Base-by-base conservation (phyloP, 2,329 filamentous ascomycete species). In the Diaporthe amygdali region DNA sequence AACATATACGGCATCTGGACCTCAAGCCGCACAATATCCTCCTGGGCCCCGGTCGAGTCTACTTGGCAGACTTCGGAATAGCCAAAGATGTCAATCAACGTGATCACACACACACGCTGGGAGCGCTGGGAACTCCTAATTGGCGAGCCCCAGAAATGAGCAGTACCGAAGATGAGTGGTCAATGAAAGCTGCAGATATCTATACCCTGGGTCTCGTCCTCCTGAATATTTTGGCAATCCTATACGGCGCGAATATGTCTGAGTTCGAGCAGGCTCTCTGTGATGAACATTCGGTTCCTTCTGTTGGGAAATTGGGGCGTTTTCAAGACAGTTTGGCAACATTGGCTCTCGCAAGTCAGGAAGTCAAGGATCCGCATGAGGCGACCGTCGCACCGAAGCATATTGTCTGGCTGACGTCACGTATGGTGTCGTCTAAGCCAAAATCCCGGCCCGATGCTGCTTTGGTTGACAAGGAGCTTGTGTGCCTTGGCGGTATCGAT, bases 11-110 rank as follows among this genome's bases (percentile, higher is more conserved):
- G 27, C 84, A 87, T 73, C 80, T 84, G 5, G 84, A 87, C 67
- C 81, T 87, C 44, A 86, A 87, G 71, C 85, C 85, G 2, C 81
- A 81, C 44, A 86, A 87, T 66, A 85, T 86, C 64, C 79, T 87
- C 2, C 77, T 86, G 9, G 83, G 81, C 69, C 79, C 84, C 1
- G 81, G 82, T 7, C 79, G 82, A 10, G 84, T 87, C 10, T 86
- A 86, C 70, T 78, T 86, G 17, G 83, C 84, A 27, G 85, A 87
- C 74, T 87, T 87, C 77, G 85, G 84, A 44, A 85, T 87, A 30
- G 84, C 85, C 15, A 79, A 81, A 66, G 84, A 87, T 61, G 83
- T 87, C 17, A 82, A 81, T 61, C 82, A 81, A 51, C 80, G 81
- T 30, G 84, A 86, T 12, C 80, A 84, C 61, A 86, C 83, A 8